Base-by-base conservation (phyloP, 805 yeast genomes). In the Metschnikowia bowlesiae region DNA sequence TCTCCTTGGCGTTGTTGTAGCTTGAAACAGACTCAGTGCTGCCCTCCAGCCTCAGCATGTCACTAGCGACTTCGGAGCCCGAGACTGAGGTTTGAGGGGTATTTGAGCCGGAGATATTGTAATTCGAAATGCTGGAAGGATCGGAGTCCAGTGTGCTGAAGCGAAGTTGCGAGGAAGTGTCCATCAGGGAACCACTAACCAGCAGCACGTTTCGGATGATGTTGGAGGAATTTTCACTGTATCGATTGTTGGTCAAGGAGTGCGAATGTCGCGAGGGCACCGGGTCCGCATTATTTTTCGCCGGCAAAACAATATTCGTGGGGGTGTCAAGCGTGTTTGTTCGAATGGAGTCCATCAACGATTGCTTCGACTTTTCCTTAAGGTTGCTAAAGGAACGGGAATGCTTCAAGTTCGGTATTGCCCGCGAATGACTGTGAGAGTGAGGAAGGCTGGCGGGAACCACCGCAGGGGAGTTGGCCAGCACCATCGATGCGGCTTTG, bases 21-120 rank as follows among this genome's bases (percentile, higher is more conserved):
- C 56, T 53, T 2, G 49, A 39, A 13, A 50, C 51, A 34, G 53
- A 53, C 14, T 49, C 54, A 5, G 48, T 35, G 36, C 46, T 53
- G 44, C 44, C 49, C 42, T 45, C 50, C 30, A 50, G 28, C 18
- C 47, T 45, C 14, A 41, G 39, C 26, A 38, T 49, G 28, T 56
- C 60, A 28, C 40, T 39, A 4, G 46, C 51, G 22, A 35, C 39
- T 18, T 57, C 61, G 5, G 54, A 48, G 16, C 54, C 56, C n/a
- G 55, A 51, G 26, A 68, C 62, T 2, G 69, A 64, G 1, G 73
- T 67, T 14, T 65, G 65, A 2, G 73, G 71, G 2, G 73, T 68
- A 39, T 62, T 66, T 3, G 67, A 57, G 26, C 57, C 50, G 8
- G 67, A 58, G 26, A 64, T 53, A 47, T 54, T 61, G 44, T 57